Evolutionary conservation across 768 basidiomycete genomes (phyloP), one percentile per base, ranked within the genome.

Genomic region (Macrolepiota dolichaula): DNA sequence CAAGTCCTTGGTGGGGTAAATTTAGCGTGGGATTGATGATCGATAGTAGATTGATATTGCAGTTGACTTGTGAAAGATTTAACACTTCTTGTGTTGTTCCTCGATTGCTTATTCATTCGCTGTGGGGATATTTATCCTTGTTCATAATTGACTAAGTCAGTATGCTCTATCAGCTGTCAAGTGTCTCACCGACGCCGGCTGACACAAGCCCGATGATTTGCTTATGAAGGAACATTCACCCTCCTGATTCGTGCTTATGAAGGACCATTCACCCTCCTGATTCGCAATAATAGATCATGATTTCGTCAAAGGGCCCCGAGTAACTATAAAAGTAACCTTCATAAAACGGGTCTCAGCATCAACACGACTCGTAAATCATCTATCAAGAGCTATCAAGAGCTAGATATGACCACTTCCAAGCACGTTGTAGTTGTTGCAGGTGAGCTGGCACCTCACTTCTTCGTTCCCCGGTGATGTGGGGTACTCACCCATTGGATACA

Each of bases 361-460:
- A 1, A 4, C 6, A 17, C 42, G 19, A 19, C 42, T 17, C 6
- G 19, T 17, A 44, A 19, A 44, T 44, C 19, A 17, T n/a, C 42
- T n/a, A 25, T 24, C 47, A 22, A 49, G 47, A 24, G 25, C 15
- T 9, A 11, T 22, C 19, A 38, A 22, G 7, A 38, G 12, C 38
- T n/a, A n/a, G n/a, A n/a, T n/a, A 60, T 60, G 59, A 25, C 27
- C 25, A 3, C 59, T 35, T 65, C 73, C 29, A 80, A 82, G 51
- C 79, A 79, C 11, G 78, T 87, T 54, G 71, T 87, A 42, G 79
- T 88, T 29, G 80, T 88, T 44, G 82, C 83, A 64, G 87, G 86
- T 71, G 66, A 37, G 79, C n/a, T 62, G 13, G 36, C 19, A n/a
- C 53, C 11, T 24, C 53, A n/a, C 49, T 11, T 4, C 19, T 4